Base-by-base conservation (phyloP, 208 protist genomes). In the Wallacemonas sp. region DNA sequence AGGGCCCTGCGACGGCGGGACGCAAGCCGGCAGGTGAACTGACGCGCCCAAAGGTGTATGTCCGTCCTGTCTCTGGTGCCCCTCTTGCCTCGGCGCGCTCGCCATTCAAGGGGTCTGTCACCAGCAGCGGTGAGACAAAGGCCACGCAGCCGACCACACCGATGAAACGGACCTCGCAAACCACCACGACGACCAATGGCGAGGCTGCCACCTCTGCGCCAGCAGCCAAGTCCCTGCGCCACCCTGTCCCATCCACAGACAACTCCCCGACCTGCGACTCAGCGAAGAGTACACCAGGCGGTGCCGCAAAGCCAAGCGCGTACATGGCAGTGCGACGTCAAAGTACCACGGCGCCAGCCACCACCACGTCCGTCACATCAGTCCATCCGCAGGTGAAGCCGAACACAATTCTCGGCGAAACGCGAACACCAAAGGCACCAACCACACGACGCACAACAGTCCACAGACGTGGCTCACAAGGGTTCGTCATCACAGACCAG, bases 401-500 rank as follows among this genome's bases (percentile, higher is more conserved):
- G 26, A 8, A 30, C 9, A 38, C 51, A 5, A 27, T 34, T 31
- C 28, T 58, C 31, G 28, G 3, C 4, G 1, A 38, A 3, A 21
- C 9, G 9, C 34, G 27, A 38, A 58, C 51, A 11, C 51, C 51
- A 19, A 6, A 33, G 30, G 51, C 28, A 15, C 51, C 51, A 14
- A 58, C 51, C 28, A 21, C 51, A 8, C 51, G 51, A 0, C 51
- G 51, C 26, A 58, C 51, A 6, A 58, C 51, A 42, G 51, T 58
- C 8, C 51, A 21, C 15, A 26, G 51, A 3, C 51, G 26, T 2
- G 41, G 51, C 31, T 58, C 51, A 2, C 51, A 58, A 14, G 36
- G n/a, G n/a, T n/a, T n/a, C n/a, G n/a, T n/a, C n/a, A n/a, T n/a
- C n/a, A n/a, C n/a, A n/a, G n/a, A n/a, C n/a, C n/a, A n/a, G n/a